Evolutionary conservation across 2,329 filamentous ascomycete species (phyloP).

Genomic region (Lecanicillium sp.): DNA sequence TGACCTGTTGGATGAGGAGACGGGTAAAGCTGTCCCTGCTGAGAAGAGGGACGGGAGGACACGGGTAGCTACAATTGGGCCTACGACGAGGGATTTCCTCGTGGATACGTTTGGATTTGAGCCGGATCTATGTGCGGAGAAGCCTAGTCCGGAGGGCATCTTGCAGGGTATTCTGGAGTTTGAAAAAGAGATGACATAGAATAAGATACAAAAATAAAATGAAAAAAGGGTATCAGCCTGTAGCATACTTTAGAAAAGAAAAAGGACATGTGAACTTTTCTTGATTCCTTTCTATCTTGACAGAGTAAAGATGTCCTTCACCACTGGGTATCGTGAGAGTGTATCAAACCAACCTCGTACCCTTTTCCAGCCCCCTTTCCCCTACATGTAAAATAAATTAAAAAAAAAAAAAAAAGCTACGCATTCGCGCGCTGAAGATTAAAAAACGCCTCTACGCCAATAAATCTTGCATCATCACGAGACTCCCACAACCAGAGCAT

Average conservation of each 20-base stretch:
- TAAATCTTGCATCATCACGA: too few relatives aligned
- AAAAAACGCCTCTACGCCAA: too few relatives aligned
- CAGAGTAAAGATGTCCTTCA: constrained; percentile 1
- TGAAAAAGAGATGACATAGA: constrained; percentile 2
- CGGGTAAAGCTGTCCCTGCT: constrained; percentile 28
- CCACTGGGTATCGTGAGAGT: too few relatives aligned
- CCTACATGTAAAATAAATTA: too few relatives aligned
- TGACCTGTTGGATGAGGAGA: constrained; percentile 39
- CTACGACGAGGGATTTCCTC: constrained; percentile 78
- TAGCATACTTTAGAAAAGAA: too few relatives aligned
- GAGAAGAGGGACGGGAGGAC: constrained; percentile 35
- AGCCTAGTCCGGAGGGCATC: constrained; percentile 75
- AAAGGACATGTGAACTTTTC: not conserved
- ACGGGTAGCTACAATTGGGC: constrained; percentile 80
- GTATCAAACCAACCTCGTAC: too few relatives aligned
- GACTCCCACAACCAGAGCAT: not conserved
- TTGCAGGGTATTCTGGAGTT: constrained; percentile 53
- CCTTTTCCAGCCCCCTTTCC: too few relatives aligned
- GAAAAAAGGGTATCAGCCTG: too few relatives aligned
- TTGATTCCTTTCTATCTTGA: not conserved
- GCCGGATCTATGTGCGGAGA: constrained; percentile 72
- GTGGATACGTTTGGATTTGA: constrained; percentile 53
- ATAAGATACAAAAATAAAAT: not conserved
- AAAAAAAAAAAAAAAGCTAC: too few relatives aligned
- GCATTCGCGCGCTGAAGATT: too few relatives aligned